Evolutionary conservation across 176 grass and related monocot genomes (phyloP).

Genomic region (Oryza officinalis): DNA sequence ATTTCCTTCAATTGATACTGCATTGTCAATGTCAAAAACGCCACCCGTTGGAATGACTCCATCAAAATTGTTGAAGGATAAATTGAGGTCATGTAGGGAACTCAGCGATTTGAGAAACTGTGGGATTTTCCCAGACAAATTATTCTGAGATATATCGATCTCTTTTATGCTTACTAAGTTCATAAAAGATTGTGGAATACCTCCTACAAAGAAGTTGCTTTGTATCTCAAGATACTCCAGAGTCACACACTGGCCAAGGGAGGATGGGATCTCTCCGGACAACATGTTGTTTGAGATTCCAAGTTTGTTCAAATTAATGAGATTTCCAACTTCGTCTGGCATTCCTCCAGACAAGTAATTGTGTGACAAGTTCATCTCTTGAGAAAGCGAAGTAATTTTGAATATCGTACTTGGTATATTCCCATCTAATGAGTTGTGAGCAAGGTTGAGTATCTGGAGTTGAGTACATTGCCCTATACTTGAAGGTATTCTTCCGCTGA

Average conservation of each 20-base stretch:
- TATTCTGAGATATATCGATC: slow-evolving; percentile 62
- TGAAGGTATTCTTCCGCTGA: background rate
- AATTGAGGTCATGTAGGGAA: slow-evolving; percentile 39
- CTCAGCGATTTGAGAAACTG: no score
- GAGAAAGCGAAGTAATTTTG: slow-evolving; percentile 30
- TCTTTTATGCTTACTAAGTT: slow-evolving; percentile 28
- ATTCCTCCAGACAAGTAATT: slow-evolving; percentile 47
- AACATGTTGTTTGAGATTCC: slow-evolving; percentile 49
- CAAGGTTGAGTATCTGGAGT: slow-evolving; percentile 16
- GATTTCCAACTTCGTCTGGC: slow-evolving; percentile 47
- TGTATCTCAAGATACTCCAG: slow-evolving; percentile 55
- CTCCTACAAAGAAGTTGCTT: slow-evolving; percentile 52
- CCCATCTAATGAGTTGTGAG: slow-evolving; percentile 38
- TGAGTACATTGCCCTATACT: slow-evolving; percentile 17
- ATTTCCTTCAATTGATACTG: slow-evolving; percentile 45
- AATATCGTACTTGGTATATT: slow-evolving; percentile 45
- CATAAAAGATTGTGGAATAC: slow-evolving; percentile 45
- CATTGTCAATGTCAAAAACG: slow-evolving; percentile 25
- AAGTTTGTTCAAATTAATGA: slow-evolving; percentile 39
- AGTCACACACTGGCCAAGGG: slow-evolving; percentile 41
- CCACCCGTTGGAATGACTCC: slow-evolving; percentile 37
- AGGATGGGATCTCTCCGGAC: slow-evolving; percentile 44
- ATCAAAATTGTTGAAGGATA: slow-evolving; percentile 61
- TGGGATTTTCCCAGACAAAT: slow-evolving; percentile 47
- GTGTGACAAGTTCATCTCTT: slow-evolving; percentile 51